phyloP scores from a whole-genome alignment of 1,284 basidiomycete genomes.

The Pseudozyma flocculosa region DNA sequence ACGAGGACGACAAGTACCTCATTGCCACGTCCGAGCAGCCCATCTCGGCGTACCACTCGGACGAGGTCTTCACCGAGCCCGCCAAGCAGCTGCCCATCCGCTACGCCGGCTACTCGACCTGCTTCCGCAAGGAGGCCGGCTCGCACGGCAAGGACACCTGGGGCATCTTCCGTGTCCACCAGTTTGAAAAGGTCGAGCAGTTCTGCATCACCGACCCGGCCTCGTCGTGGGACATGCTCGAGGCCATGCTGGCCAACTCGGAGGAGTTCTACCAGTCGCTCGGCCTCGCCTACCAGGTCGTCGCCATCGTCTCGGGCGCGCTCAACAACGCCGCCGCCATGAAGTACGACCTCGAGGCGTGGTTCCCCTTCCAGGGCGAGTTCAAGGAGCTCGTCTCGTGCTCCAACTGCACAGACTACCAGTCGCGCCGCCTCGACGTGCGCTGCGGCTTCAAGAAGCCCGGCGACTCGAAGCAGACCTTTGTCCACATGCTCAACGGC shows the following conservation, averaged over 20 bases:
- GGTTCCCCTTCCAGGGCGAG: conserved; percentile 96
- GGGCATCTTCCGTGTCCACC: conserved; percentile 99
- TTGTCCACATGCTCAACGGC: conserved; percentile 63
- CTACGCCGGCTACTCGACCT: conserved; percentile 76
- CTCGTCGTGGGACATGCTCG: conserved; percentile 87
- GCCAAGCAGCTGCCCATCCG: conserved; percentile 84
- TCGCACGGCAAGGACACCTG: conserved; percentile 96
- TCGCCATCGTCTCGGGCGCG: conserved; percentile 93
- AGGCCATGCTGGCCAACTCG: conserved; percentile 82
- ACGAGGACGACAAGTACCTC: conserved; percentile 96
- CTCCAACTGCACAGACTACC: conserved; percentile 62
- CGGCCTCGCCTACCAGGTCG: conserved; percentile 84
- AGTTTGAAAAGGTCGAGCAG: conserved; percentile 97
- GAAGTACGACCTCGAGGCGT: conserved; percentile 97
- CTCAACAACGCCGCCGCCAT: conserved; percentile 94
- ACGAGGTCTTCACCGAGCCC: conserved; percentile 95
- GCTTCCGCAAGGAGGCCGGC: conserved; percentile 98
- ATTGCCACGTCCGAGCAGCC: conserved; percentile 99
- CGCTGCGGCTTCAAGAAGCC: conserved; percentile 56
- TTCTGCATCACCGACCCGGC: conserved; percentile 89
- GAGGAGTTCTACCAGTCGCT: conserved; percentile 96
- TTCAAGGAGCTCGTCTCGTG: conserved; percentile 77
- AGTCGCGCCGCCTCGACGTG: conserved; percentile 53
- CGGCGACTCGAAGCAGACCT: conserved; percentile 56
- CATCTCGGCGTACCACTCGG: conserved; percentile 89